A percentile compares a stretch with the other conserved stretches of the same genome.
Evolutionary conservation across 2,329 filamentous ascomycete species (phyloP).

Genomic region (Neoscytalidium dimidiatum): DNA sequence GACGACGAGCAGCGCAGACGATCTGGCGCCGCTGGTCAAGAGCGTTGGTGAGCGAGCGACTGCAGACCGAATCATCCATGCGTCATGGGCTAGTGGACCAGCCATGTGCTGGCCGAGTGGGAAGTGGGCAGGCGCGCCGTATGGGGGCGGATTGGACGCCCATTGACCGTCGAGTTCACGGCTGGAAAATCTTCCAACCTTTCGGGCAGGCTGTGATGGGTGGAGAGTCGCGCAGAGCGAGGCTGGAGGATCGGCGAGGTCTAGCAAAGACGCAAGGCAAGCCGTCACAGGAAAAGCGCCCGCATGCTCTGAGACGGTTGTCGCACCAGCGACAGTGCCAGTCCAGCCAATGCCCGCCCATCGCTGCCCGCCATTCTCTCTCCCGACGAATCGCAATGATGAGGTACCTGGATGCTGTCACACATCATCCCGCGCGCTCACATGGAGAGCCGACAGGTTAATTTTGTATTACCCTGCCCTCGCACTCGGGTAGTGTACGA

Average conservation of each 20-base stretch:
- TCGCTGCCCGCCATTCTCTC: background rate
- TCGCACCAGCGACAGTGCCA: background rate
- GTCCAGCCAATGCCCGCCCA: background rate
- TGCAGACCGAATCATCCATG: background rate
- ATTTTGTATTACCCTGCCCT: background rate
- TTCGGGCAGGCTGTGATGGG: background rate
- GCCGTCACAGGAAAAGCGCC: background rate
- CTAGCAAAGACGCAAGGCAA: background rate
- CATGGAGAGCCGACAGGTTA: background rate
- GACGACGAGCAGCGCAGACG: background rate
- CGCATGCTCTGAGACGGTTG: constrained; percentile 3
- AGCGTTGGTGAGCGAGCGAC: background rate
- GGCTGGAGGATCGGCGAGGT: constrained; percentile 1
- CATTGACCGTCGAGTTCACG: background rate
- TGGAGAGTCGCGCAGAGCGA: background rate
- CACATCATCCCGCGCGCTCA: background rate
- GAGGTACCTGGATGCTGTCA: background rate
- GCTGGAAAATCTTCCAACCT: too few relatives aligned
- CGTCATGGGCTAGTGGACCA: background rate
- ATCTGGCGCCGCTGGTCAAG: background rate
- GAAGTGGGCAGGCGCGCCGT: background rate
- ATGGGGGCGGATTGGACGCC: background rate
- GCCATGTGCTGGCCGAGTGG: constrained; percentile 1
- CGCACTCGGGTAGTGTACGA: background rate
- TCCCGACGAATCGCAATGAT: background rate